Percentiles rank a stretch among this genome's conserved stretches.
phyloP scores from a whole-genome alignment of 768 basidiomycete species.

The Mycena floridula region DNA sequence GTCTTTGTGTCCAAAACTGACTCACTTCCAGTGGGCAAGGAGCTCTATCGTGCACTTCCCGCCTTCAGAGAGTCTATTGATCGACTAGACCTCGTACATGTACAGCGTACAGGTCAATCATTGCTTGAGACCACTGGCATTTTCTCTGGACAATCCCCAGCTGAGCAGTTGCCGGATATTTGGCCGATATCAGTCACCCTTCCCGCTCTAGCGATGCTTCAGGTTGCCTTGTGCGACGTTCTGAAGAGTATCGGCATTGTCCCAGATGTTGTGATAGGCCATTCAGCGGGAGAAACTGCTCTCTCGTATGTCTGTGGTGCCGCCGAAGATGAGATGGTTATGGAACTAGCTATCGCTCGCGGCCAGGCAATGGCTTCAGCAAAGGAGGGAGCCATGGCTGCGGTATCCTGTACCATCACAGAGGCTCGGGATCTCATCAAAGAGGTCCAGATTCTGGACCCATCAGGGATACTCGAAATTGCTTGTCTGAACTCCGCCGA shows the following conservation, averaged over 20 bases:
- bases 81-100: slow-evolving; percentile 29
- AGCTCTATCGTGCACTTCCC: slow-evolving; percentile 25
- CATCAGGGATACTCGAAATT: slow-evolving; percentile 23
- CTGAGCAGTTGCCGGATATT: slow-evolving; percentile 11
- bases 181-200: slow-evolving; percentile 33
- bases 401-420: slow-evolving; percentile 27
- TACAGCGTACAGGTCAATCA: slow-evolving; percentile 24
- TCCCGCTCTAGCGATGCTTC: slow-evolving; percentile 36
- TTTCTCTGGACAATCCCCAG: slow-evolving; percentile 18
- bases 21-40: slow-evolving; percentile 25
- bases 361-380: slow-evolving; percentile 27
- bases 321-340: slow-evolving; percentile 28
- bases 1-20: background rate
- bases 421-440: slow-evolving; percentile 21
- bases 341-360: slow-evolving; percentile 38
- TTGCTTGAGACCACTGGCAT: slow-evolving; percentile 29
- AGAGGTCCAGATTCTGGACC: slow-evolving; percentile 2
- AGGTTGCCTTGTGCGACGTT: slow-evolving; percentile 39
- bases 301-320: slow-evolving; percentile 40
- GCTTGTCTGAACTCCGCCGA: slow-evolving; percentile 33
- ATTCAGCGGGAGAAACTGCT: slow-evolving; percentile 42
- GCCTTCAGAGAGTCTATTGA: slow-evolving; percentile 31
- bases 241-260: slow-evolving; percentile 26
- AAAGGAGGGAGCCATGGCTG: slow-evolving; percentile 36
- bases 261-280: slow-evolving; percentile 35